Base-by-base conservation (phyloP, 176 grass and related monocot genomes). In the Juncus inflexus region DNA sequence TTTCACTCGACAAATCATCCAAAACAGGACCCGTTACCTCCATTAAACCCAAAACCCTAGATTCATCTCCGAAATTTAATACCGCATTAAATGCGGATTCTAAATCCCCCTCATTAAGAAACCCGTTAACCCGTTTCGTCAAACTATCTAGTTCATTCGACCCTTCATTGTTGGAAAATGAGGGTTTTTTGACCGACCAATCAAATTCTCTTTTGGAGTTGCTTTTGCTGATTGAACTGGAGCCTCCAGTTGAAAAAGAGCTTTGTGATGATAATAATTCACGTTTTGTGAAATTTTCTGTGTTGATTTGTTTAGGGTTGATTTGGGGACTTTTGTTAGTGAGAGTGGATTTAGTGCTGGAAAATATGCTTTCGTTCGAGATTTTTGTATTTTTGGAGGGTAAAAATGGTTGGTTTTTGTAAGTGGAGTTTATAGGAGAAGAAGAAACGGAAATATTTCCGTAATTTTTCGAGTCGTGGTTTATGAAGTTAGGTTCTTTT, bases 11-110 rank as follows among this genome's bases (percentile, higher is more conserved):
- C 42, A 99, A 73, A 57, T 78, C 89, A 51, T 86, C 74, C 41
- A 99, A 82, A 72, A 99, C 75, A 73, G 94, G 88, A 57, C 94
- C 85, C 62, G 94, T 99, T 83, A 76, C 83, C 64, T 99, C 83
- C 94, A 99, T 99, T 52, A 99, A 55, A 60, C 86, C 71, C 74
- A 89, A 70, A 10, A 99, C 56, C 58, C 79, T 77, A 72, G 64
- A 74, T 65, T 58, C 72, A 80, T 84, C 83, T 66, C 78, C 75
- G 62, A 66, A 81, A 71, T 68, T 78, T 12, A 99, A 75, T 59
- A 83, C 85, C 69, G 80, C 80, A 7, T 62, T 59, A 50, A 92
- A 99, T 60, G 85, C 85, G 77, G 88, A 75, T 71, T 92, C 94
- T 57, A 92, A 55, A 72, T 81, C 62, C 4, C 77, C 88, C 43